phyloP scores from a whole-genome alignment of 768 basidiomycete genomes.

The Suillus occidentalis region DNA sequence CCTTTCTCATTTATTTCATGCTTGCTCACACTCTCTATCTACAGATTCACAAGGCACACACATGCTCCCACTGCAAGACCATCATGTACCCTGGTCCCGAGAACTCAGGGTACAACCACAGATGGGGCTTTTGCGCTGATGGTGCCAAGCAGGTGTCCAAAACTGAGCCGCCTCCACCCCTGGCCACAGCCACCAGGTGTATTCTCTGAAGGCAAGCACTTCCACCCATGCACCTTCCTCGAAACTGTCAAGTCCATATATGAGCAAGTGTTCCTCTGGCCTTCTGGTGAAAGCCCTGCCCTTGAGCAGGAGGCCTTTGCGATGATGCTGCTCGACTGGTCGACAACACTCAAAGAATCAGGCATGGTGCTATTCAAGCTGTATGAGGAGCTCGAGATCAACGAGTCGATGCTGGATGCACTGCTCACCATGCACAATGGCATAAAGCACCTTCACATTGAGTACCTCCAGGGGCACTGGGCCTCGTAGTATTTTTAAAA shows the following conservation, averaged over 20 bases:
- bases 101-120: slow-evolving; percentile 12
- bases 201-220: not conserved
- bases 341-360: not conserved
- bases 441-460: too few relatives aligned
- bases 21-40: not conserved
- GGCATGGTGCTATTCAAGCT: not conserved
- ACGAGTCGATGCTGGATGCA: accelerated
- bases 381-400: not conserved
- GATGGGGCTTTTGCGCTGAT: slow-evolving; percentile 1
- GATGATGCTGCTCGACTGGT: not conserved
- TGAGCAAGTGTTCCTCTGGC: not conserved
- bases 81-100: slow-evolving; percentile 17
- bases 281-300: not conserved
- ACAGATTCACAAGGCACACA: not conserved
- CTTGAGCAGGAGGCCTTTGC: not conserved
- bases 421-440: not conserved
- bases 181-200: slow-evolving; percentile 13
- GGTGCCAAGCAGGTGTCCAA: not conserved
- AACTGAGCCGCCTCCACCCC: not conserved
- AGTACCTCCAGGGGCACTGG: not conserved
- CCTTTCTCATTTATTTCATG: not conserved
- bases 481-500: not conserved
- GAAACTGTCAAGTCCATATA: not conserved
- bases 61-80: slow-evolving; percentile 13
- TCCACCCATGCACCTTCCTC: not conserved